phyloP scores from a whole-genome alignment of 2,329 filamentous ascomycete species.

The Trichoderma sp. region DNA sequence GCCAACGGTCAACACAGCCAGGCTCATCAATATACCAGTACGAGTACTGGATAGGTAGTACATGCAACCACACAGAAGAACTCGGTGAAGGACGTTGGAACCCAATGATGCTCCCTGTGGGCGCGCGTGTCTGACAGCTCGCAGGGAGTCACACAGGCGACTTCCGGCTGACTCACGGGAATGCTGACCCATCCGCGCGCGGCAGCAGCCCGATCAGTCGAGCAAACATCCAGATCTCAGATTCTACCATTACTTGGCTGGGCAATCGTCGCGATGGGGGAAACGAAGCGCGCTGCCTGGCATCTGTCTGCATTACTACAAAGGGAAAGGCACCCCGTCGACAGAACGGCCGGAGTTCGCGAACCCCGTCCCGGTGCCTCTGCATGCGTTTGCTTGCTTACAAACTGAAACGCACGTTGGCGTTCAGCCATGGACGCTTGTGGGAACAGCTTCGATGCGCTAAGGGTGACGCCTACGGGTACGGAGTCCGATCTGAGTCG shows the following conservation, averaged over 20 bases:
- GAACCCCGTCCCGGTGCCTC: background rate
- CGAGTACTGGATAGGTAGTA: too few species aligned
- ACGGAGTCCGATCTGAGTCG: constrained; percentile 15
- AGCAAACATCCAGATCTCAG: background rate
- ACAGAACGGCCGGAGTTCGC: background rate
- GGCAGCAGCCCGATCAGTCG: constrained; percentile 9
- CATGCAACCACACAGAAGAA: background rate
- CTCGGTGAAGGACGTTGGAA: background rate
- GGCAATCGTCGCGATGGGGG: background rate
- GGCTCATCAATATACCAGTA: background rate
- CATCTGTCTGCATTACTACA: background rate
- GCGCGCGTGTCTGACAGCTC: background rate
- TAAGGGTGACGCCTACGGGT: constrained; percentile 11
- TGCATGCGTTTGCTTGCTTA: constrained; percentile 3
- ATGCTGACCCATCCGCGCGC: constrained; percentile 24
- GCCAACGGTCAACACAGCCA: background rate
- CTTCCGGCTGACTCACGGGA: background rate
- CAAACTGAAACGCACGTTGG: constrained; percentile 1
- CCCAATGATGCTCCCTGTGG: background rate
- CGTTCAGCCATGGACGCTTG: background rate
- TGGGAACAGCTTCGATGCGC: background rate
- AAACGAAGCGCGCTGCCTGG: too few species aligned
- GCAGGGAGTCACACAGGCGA: background rate
- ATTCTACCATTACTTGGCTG: background rate
- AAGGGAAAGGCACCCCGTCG: background rate